Conservation (phyloP, 1,284 basidiomycete species). For the Ustilago lituana region DNA sequence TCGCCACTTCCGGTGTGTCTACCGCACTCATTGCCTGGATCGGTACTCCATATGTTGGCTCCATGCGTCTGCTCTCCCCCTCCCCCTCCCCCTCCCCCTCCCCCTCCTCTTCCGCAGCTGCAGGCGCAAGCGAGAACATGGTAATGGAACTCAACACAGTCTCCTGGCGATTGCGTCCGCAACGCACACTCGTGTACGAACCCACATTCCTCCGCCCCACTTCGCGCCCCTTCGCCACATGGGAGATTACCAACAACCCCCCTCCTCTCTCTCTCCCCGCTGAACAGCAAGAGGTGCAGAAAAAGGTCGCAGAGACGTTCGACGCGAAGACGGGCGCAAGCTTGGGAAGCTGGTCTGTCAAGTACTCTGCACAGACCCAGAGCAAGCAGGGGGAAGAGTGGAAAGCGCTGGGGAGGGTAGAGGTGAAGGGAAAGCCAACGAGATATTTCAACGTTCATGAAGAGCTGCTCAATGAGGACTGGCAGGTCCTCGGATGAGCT, state of each 20-base stretch:
- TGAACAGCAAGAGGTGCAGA: background rate
- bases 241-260: conserved; percentile 66
- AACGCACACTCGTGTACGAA: conserved; percentile 78
- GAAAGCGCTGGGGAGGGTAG: conserved; percentile 31
- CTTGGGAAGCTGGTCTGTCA: conserved; percentile 80
- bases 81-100: background rate
- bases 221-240: conserved; percentile 79
- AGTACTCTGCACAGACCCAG: conserved; percentile 74
- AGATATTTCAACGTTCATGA: conserved; percentile 86
- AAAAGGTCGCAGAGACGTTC: conserved; percentile 57
- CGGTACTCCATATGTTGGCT: conserved; percentile 72
- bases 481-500: conserved; percentile 54
- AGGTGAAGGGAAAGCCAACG: conserved; percentile 47
- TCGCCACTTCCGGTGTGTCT: conserved; percentile 77
- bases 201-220: conserved; percentile 77
- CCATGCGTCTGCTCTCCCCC: conserved; percentile 62
- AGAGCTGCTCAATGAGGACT: conserved; percentile 73
- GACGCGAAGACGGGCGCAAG: conserved; percentile 72
- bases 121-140: background rate
- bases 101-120: background rate
- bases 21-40: conserved; percentile 81
- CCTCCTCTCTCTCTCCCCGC: conserved; percentile 19
- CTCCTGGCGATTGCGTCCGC: conserved; percentile 73
- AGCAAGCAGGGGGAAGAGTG: conserved; percentile 70
- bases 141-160: conserved; percentile 72